Evolutionary conservation across 306 rosid species (phyloP), one percentile per base, ranked within the genome.

Genomic region (Arachis stenosperma): DNA sequence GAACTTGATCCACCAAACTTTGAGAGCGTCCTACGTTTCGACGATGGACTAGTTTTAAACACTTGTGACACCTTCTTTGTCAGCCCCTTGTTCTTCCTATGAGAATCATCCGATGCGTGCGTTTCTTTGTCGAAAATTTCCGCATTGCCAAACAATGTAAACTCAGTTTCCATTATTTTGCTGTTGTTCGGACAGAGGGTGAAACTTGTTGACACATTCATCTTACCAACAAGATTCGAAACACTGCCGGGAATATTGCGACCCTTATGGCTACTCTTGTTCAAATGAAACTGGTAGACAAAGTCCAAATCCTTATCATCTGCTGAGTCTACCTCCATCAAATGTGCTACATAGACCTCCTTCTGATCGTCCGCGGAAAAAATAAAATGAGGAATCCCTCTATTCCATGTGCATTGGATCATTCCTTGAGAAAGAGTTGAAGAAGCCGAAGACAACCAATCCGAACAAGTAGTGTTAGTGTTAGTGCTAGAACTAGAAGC

Each of bases 331-430:
- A 74, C 89, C 81, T 86, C 87, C 69, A 55, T 81, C 82, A 80
- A 77, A 59, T 81, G 82, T 65, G 98, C 89, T 22, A 90, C 81
- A 74, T 86, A 92, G 60, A 88, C 82, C 77, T 90, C 97, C 75
- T 82, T 82, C 81, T 87, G 87, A 80, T 90, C 90, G 69, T 91
- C 98, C 7, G 83, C 87, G 4, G 96, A 86, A 83, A 91, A 90
- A 48, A 90, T 84, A 82, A 91, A 92, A 68, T 66, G 92, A 79
- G 97, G 99, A 79, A 75, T 63, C 65, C 98, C 98, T 30, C 75
- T 85, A 82, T 81, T 90, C 99, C 98, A 95, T 0, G 87, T 84
- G 62, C 92, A 95, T 70, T 95, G 98, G 59, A 95, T 92, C 99
- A 95, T 95, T 74, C 97, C 98, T 73, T 82, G 98, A 68, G 85